Evolutionary conservation across 1,284 basidiomycete genomes (phyloP).

Genomic region (Cutaneotrichosporon sp.): DNA sequence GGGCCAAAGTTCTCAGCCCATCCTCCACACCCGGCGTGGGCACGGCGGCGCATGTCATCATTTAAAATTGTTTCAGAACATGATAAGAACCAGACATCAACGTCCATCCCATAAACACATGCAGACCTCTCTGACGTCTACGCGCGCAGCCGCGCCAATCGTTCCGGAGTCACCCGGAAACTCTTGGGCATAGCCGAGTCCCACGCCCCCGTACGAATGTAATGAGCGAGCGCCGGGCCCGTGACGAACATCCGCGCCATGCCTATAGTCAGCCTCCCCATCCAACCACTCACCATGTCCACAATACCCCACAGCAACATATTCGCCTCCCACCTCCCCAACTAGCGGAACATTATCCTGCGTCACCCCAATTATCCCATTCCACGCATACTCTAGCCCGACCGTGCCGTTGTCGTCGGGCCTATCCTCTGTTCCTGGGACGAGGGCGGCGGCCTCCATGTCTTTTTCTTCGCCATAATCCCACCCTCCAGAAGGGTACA

Average conservation of each 20-base stretch:
- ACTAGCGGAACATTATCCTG: conserved; percentile 44
- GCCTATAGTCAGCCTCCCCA: conserved; percentile 17
- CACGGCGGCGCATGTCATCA: too few species aligned
- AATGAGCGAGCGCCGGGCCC: conserved; percentile 39
- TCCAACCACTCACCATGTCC: conserved; percentile 40
- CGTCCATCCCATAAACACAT: too few species aligned
- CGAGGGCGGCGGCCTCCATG: conserved; percentile 14
- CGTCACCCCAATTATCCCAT: conserved; percentile 44
- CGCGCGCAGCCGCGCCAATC: conserved; percentile 28
- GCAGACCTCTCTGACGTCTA: background rate
- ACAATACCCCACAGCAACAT: conserved; percentile 41
- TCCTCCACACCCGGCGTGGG: too few species aligned
- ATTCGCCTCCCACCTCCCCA: conserved; percentile 41
- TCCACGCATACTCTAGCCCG: conserved; percentile 45
- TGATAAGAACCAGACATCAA: too few species aligned
- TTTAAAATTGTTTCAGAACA: too few species aligned
- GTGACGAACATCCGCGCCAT: conserved; percentile 50
- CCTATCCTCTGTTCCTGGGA: conserved; percentile 9
- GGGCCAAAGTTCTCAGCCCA: too few species aligned
- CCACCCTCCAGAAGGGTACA: conserved; percentile 36
- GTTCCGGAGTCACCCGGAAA: conserved; percentile 36
- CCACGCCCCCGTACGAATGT: conserved; percentile 38
- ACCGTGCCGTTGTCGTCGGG: conserved; percentile 14
- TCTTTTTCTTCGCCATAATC: background rate
- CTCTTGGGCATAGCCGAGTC: conserved; percentile 36